Evolutionary conservation across 2,329 filamentous ascomycete species (phyloP), one percentile per base, ranked within the genome.

Genomic region (Lachnellula hyalina): DNA sequence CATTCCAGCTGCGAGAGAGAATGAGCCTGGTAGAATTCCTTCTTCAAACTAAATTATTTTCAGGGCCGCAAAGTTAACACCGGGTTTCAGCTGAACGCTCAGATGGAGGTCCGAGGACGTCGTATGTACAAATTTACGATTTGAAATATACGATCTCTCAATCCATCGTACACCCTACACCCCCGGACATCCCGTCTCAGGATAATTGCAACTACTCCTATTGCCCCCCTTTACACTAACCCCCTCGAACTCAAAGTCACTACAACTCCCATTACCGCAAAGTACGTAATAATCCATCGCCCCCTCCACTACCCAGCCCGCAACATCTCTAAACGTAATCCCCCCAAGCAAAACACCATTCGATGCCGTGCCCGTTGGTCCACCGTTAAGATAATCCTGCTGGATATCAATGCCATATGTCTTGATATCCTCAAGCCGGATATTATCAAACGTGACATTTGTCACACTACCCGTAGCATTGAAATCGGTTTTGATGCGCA

Each of bases 311-410:
- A 64, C 65, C 5, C 65, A 66, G 7, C 71, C 71, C 2, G 60
- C 67, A 5, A 72, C 63, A 57, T 70, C 62, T 15, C 60, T 63
- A 36, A 72, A 65, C 11, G 54, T 62, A 9, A 56, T 42, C 65
- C 46, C 66, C n/a, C 75, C 78, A 63, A 80, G 78, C 28, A 74
- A 75, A 15, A 80, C 75, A 28, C 77, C 76, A 34, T 63, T 59
- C 42, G 73, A 76, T 7, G 76, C 73, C 0, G 19, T 68, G 15
- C 75, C 76, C 11, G 72, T 76, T 9, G 75, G 74, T 15, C 64
- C 67, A n/a, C 76, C 75, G 57, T 79, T 78, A 58, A 74, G 61
- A 59, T 79, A 83, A 62, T 82, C 77, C 70, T 83, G 81, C 67
- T 82, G 73, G 54, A 84, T 49, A 54, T 75, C 75, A 51, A 78